phyloP scores from a whole-genome alignment of 2,329 filamentous ascomycete genomes.

The Byssochlamys sp. region DNA sequence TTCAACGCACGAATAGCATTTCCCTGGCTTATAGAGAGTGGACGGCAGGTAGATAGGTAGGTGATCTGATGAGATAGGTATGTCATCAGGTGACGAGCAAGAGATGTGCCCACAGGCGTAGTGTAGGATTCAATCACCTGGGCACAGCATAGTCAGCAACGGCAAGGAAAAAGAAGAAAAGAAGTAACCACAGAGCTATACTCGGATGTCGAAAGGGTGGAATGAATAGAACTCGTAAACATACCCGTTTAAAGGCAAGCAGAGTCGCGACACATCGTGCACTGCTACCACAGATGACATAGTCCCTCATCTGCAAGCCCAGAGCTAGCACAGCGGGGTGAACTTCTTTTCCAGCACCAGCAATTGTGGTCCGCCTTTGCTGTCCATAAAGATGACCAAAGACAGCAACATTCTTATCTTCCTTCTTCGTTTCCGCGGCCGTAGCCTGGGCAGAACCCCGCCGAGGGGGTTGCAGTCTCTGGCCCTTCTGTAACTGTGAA shows the following conservation, averaged over 20 bases:
- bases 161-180: not conserved
- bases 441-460: slow-evolving; percentile 29
- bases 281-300: slow-evolving; percentile 80
- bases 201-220: not conserved
- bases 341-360: slow-evolving; percentile 59
- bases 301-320: slow-evolving; percentile 82
- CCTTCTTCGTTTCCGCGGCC: slow-evolving; percentile 42
- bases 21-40: slow-evolving; percentile 91
- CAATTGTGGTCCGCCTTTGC: slow-evolving; percentile 57
- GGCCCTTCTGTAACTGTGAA: slow-evolving; percentile 20
- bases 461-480: slow-evolving; percentile 20
- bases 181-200: not conserved
- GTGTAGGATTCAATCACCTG: slow-evolving; percentile 88
- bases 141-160: slow-evolving; percentile 8
- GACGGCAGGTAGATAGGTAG: slow-evolving; percentile 85
- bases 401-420: slow-evolving; percentile 59
- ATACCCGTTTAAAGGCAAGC: slow-evolving; percentile 75
- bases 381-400: slow-evolving; percentile 77
- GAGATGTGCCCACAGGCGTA: slow-evolving; percentile 71
- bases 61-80: slow-evolving; percentile 94
- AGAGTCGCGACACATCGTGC: slow-evolving; percentile 79
- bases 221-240: slow-evolving; percentile 11
- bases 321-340: slow-evolving; percentile 77
- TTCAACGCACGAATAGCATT: slow-evolving; percentile 94
- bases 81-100: slow-evolving; percentile 82